Percentiles rank a stretch among this genome's conserved stretches.
phyloP scores from a whole-genome alignment of 495 filamentous ascomycete species.

The Opeltia flavorubescens region DNA sequence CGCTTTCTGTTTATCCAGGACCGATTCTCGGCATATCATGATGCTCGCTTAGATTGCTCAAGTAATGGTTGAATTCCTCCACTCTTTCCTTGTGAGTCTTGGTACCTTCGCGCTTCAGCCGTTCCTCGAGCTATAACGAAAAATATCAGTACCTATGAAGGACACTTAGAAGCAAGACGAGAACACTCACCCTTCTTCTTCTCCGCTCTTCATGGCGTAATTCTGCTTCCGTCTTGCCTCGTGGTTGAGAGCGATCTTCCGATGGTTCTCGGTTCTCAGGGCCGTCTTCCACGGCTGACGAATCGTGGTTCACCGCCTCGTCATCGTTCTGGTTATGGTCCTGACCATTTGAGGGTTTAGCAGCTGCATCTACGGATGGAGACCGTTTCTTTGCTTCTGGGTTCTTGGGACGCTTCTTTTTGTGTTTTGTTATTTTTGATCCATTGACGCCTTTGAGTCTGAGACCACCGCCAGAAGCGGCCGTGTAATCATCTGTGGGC shows the following conservation, averaged over 20 bases:
- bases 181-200: conserved; percentile 55
- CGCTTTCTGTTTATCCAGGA: conserved; percentile 55
- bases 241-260: background rate
- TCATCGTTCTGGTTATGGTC: conserved; percentile 20
- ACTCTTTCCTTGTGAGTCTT: conserved; percentile 97
- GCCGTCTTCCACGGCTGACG: conserved; percentile 11
- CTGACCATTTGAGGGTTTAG: conserved; percentile 1
- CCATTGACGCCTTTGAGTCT: conserved; percentile 64
- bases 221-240: conserved; percentile 76
- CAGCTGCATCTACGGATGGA: conserved; percentile 1
- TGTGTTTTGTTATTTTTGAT: conserved; percentile 33
- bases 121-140: conserved; percentile 36
- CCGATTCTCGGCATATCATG: conserved; percentile 93
- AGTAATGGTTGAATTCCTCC: conserved; percentile 87
- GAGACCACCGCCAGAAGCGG: conserved; percentile 50
- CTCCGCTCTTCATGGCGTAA: conserved; percentile 62
- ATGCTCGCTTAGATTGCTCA: conserved; percentile 85
- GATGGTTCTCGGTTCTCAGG: conserved; percentile 9
- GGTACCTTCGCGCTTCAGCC: conserved; percentile 64
- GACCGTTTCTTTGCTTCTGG: conserved; percentile 11
- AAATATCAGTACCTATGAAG: conserved; percentile 2
- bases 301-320: conserved; percentile 10
- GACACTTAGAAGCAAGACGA: conserved; percentile 2
- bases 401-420: conserved; percentile 45
- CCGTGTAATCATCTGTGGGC: conserved; percentile 56